Evolutionary conservation across 2,329 filamentous ascomycete species (phyloP).

Genomic region (Raffaelea ambrosiae): DNA sequence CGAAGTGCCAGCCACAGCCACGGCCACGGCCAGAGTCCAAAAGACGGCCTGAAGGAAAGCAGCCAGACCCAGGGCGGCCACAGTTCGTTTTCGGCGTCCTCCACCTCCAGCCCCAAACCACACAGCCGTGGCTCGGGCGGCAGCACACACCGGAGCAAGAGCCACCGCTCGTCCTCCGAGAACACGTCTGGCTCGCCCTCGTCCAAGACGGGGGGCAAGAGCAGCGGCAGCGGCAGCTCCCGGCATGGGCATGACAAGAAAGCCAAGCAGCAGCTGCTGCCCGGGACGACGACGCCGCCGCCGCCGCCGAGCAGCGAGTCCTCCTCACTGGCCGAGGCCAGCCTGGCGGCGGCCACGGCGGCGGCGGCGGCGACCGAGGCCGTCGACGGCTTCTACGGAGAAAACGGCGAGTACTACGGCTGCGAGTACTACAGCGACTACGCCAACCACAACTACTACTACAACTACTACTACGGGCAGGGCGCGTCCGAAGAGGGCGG

Average conservation of each 20-base stretch:
- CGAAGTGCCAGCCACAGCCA: background rate
- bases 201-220: no score
- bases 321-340: background rate
- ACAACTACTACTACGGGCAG: constrained; percentile 1
- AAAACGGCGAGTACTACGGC: background rate
- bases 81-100: no score
- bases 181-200: no score
- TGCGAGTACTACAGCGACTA: background rate
- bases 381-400: background rate
- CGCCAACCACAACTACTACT: constrained; percentile 1
- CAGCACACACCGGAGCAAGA: no score
- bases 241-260: background rate
- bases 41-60: no score
- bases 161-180: no score
- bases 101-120: no score
- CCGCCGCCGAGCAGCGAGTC: background rate
- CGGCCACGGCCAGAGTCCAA: background rate
- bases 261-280: background rate
- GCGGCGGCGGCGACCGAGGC: background rate
- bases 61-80: no score
- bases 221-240: background rate
- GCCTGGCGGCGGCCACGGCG: background rate
- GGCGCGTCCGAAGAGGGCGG: background rate
- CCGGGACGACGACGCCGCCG: background rate
- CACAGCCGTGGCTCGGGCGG: no score